Evolutionary conservation across 2,329 filamentous ascomycete species (phyloP).

Genomic region (Pseudonectria buxi): DNA sequence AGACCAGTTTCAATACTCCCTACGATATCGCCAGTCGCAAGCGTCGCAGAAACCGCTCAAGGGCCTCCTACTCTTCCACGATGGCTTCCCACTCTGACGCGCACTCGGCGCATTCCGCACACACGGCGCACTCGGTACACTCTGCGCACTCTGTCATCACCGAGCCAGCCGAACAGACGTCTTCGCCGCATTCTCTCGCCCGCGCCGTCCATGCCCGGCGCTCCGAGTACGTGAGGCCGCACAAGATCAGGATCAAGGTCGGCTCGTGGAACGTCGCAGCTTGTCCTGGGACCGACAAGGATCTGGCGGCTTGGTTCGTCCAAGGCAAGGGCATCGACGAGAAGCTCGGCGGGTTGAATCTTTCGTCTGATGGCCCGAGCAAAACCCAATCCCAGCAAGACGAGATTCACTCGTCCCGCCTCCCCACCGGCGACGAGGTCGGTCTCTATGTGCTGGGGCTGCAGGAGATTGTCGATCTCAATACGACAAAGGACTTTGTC

Average conservation of each 20-base stretch:
- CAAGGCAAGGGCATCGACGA: slow-evolving; percentile 64
- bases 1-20: slow-evolving; percentile 18
- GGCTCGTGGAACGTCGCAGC: slow-evolving; percentile 94
- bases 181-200: slow-evolving; percentile 53
- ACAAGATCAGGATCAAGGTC: slow-evolving; percentile 75
- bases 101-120: slow-evolving; percentile 27
- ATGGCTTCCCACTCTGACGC: slow-evolving; percentile 24
- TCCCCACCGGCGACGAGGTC: slow-evolving; percentile 61
- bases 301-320: slow-evolving; percentile 84
- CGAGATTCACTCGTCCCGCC: slow-evolving; percentile 28
- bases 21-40: slow-evolving; percentile 18
- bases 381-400: slow-evolving; percentile 21
- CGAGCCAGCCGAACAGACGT: slow-evolving; percentile 38
- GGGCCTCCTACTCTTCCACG: slow-evolving; percentile 7
- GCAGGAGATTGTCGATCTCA: slow-evolving; percentile 87
- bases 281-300: slow-evolving; percentile 76
- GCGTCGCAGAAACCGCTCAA: slow-evolving; percentile 13
- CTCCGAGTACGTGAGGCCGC: slow-evolving; percentile 70
- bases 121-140: slow-evolving; percentile 24
- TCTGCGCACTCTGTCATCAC: slow-evolving; percentile 24
- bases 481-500: slow-evolving; percentile 71
- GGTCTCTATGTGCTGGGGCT: slow-evolving; percentile 85
- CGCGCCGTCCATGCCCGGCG: slow-evolving; percentile 64
- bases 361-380: slow-evolving; percentile 30
- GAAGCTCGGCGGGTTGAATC: slow-evolving; percentile 48